Conservation (phyloP, 2,329 filamentous ascomycete genomes). For the Thelonectria blattea region DNA sequence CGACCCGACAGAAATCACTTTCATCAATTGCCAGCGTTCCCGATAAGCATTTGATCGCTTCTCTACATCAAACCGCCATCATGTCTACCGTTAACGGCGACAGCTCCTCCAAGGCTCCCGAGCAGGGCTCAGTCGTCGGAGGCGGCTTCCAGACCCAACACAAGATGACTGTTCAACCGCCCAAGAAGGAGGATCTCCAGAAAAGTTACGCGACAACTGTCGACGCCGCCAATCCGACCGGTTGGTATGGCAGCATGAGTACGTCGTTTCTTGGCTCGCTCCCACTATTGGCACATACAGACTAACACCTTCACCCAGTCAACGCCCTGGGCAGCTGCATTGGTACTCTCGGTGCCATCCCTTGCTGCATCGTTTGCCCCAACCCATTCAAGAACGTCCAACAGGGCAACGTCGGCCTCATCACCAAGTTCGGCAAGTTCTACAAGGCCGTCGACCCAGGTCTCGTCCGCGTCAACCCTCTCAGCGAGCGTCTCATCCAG, state of each 20-base stretch:
- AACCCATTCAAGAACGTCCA: constrained; percentile 94
- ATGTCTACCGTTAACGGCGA: constrained; percentile 36
- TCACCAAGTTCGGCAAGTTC: constrained; percentile 95
- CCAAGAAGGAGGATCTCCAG: constrained; percentile 83
- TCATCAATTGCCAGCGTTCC: background rate
- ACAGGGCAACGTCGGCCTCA: constrained; percentile 92
- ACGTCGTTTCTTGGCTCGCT: constrained; percentile 44
- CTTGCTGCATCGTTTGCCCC: constrained; percentile 89
- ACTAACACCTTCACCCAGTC: constrained; percentile 52
- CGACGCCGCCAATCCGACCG: constrained; percentile 69
- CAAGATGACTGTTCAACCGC: constrained; percentile 77
- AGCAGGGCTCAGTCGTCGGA: constrained; percentile 17
- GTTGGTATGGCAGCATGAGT: constrained; percentile 92
- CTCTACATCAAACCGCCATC: background rate
- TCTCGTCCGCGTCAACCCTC: constrained; percentile 95
- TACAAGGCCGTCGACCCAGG: constrained; percentile 96
- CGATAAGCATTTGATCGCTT: no score
- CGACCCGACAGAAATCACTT: background rate
- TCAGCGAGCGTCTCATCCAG: constrained; percentile 86
- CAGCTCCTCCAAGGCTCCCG: constrained; percentile 41
- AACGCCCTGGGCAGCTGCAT: constrained; percentile 75
- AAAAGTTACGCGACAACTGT: constrained; percentile 74
- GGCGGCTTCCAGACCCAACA: constrained; percentile 57
- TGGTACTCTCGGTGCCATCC: constrained; percentile 83
- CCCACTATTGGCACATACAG: background rate